phyloP scores from a whole-genome alignment of 164 flowering plant genomes.

The Amborella trichopoda region DNA sequence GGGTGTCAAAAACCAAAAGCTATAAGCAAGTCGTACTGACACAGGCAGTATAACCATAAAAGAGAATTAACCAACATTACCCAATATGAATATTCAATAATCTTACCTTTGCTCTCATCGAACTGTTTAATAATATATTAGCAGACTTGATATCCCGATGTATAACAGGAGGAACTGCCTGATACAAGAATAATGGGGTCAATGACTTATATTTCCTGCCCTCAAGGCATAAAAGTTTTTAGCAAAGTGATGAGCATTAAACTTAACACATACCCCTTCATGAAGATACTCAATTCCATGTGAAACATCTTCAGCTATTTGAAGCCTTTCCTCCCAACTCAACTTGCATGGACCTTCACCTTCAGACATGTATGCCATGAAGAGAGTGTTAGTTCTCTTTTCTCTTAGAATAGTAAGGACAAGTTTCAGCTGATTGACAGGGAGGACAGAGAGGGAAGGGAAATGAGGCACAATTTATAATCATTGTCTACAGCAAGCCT shows the following conservation, averaged over 20 bases:
- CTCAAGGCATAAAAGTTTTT: neutral
- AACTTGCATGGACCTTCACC: conserved; percentile 40
- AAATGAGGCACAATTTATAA: too few species aligned
- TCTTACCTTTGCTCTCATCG: conserved; percentile 88
- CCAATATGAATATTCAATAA: too few species aligned
- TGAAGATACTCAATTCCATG: conserved; percentile 98
- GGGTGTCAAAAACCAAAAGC: too few species aligned
- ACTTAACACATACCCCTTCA: conserved; percentile 98
- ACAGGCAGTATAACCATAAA: too few species aligned
- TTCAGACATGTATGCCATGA: conserved; percentile 16
- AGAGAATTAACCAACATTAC: too few species aligned
- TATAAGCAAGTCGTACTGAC: too few species aligned
- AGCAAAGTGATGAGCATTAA: neutral
- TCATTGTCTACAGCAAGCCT: too few species aligned
- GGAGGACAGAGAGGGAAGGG: too few species aligned
- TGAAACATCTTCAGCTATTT: conserved; percentile 82
- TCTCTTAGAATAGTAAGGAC: neutral
- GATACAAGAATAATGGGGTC: conserved; percentile 15
- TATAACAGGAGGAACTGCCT: conserved; percentile 97
- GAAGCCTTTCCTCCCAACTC: conserved; percentile 91
- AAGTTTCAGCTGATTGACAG: neutral
- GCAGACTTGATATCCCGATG: conserved; percentile 97
- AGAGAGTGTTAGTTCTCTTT: neutral
- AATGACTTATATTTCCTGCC: neutral
- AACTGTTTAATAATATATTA: conserved; percentile 66